These are phyloP conservation scores for Warburgia ugandensis DNA, from an alignment of 164 flowering plant species.

Conservation along the genomic window DNA sequence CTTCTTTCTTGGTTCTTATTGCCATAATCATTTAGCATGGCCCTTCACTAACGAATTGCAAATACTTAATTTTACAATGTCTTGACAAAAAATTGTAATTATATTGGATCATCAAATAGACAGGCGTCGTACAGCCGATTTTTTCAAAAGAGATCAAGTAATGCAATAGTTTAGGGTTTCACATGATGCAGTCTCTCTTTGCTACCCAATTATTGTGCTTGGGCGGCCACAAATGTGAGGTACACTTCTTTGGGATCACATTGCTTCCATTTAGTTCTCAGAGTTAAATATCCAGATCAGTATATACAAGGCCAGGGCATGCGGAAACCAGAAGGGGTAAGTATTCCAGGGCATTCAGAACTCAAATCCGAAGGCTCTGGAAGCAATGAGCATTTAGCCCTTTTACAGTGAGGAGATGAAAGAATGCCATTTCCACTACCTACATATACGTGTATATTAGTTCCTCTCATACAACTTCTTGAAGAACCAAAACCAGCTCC, in stretches of 20 bases:
- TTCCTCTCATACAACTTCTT: constrained; percentile 41
- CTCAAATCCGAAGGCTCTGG: too few species aligned
- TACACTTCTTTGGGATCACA: too few species aligned
- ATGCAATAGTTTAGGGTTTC: constrained; percentile 3
- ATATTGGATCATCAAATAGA: constrained; percentile 7
- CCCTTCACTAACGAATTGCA: too few species aligned
- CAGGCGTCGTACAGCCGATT: constrained; percentile 9
- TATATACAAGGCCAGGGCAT: constrained; percentile 13
- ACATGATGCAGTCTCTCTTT: too few species aligned
- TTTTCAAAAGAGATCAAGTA: constrained; percentile 8
- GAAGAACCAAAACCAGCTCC: constrained; percentile 58
- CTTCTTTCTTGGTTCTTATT: too few species aligned
- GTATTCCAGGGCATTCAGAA: too few species aligned
- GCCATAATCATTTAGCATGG: too few species aligned
- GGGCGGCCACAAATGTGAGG: too few species aligned
- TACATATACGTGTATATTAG: not conserved
- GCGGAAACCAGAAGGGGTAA: not conserved
- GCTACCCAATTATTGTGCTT: too few species aligned
- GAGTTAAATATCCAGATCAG: constrained; percentile 9
- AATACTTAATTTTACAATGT: too few species aligned
- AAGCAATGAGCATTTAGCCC: constrained; percentile 6
- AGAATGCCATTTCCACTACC: constrained; percentile 10
- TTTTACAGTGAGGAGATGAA: constrained; percentile 7
- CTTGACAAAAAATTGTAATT: not conserved
- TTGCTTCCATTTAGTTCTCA: too few species aligned